Evolutionary conservation across 2,329 filamentous ascomycete species (phyloP).

Genomic region (Fusarium drepaniforme): DNA sequence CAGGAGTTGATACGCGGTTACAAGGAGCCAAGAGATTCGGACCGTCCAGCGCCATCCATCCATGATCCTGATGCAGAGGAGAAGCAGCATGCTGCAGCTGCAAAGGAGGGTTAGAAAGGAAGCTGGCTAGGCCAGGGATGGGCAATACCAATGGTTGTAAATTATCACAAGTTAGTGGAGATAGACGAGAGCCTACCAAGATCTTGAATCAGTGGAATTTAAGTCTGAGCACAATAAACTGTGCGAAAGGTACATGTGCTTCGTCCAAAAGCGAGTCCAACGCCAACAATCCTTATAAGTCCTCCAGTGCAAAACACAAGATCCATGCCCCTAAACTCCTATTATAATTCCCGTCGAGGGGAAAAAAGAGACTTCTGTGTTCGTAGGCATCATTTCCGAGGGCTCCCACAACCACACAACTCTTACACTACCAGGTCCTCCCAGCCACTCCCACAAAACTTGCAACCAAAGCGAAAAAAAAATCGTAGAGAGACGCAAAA

Average conservation of each 20-base stretch:
- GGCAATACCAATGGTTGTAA: not conserved
- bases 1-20: constrained; percentile 78
- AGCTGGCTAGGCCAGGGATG: not conserved
- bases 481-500: constrained; percentile 18
- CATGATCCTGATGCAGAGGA: constrained; percentile 47
- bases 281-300: constrained; percentile 14
- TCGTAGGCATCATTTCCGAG: not conserved
- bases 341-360: constrained; percentile 8
- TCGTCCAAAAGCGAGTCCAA: constrained; percentile 7
- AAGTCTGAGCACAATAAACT: constrained; percentile 8
- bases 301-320: constrained; percentile 8
- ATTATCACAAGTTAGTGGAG: not conserved
- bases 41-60: constrained; percentile 61
- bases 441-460: not conserved
- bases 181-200: not conserved
- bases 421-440: not conserved
- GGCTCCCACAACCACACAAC: not conserved
- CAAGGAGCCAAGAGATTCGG: constrained; percentile 65
- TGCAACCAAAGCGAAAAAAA: constrained; percentile 11
- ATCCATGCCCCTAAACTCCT: constrained; percentile 30
- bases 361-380: not conserved
- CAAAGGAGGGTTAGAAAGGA: constrained; percentile 29
- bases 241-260: not conserved
- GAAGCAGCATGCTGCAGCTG: constrained; percentile 43
- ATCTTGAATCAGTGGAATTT: not conserved